Evolutionary conservation across 768 basidiomycete genomes (phyloP).

Genomic region (Boletus subparvulus): DNA sequence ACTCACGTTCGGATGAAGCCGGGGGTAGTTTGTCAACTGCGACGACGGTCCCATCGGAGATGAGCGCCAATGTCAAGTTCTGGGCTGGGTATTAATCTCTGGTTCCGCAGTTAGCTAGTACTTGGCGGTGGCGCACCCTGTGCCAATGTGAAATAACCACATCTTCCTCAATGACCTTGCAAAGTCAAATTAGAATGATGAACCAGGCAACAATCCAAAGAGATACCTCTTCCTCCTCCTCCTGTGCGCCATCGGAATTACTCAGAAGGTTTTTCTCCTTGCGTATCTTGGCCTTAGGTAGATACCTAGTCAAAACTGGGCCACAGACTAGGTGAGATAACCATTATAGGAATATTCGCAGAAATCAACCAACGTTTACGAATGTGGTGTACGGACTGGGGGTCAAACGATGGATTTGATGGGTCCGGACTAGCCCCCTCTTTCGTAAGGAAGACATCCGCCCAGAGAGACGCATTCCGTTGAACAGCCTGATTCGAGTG

Average conservation of each 20-base stretch:
- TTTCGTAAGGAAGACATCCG: slow-evolving; percentile 73
- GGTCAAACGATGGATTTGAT: slow-evolving; percentile 49
- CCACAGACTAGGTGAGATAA: slow-evolving; percentile 1
- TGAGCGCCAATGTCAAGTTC: slow-evolving; percentile 86
- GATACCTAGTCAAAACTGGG: slow-evolving; percentile 83
- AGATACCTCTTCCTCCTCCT: slow-evolving; percentile 55
- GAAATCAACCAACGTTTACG: slow-evolving; percentile 61
- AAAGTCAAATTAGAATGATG: slow-evolving; percentile 8
- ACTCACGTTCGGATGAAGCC: slow-evolving; percentile 62
- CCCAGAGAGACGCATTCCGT: slow-evolving; percentile 79
- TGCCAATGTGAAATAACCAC: slow-evolving; percentile 85
- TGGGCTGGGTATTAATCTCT: slow-evolving; percentile 30
- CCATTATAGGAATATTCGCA: not conserved
- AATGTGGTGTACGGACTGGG: slow-evolving; percentile 61
- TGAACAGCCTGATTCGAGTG: slow-evolving; percentile 58
- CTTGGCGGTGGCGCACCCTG: slow-evolving; percentile 41
- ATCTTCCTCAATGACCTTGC: slow-evolving; percentile 42
- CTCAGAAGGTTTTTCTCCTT: slow-evolving; percentile 81
- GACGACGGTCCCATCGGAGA: slow-evolving; percentile 66
- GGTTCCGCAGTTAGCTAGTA: not conserved
- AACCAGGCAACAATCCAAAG: not conserved
- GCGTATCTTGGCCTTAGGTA: slow-evolving; percentile 66
- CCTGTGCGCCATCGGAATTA: slow-evolving; percentile 37
- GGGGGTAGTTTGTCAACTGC: slow-evolving; percentile 56
- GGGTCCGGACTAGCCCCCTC: slow-evolving; percentile 69